phyloP scores from a whole-genome alignment of 1,139 yeast genomes.

The Candida dubliniensis region DNA sequence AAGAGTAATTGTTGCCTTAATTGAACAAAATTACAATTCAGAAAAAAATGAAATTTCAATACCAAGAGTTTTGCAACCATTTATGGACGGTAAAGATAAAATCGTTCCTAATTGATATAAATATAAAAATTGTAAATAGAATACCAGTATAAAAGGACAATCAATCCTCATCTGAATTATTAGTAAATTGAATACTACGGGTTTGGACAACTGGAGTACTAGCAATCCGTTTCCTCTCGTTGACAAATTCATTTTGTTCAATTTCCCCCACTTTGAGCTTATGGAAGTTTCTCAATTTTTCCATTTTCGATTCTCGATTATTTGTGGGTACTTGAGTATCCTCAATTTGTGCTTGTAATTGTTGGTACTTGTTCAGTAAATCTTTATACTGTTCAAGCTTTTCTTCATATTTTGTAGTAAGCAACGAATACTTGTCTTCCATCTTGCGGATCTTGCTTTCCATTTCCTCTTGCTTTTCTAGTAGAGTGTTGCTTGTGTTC shows the following conservation, averaged over 20 bases:
- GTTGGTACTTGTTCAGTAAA: slow-evolving; percentile 27
- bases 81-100: slow-evolving; percentile 58
- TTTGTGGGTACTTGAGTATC: slow-evolving; percentile 4
- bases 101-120: slow-evolving; percentile 22
- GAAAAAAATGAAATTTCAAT: slow-evolving; percentile 52
- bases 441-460: slow-evolving; percentile 12
- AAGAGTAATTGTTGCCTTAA: slow-evolving; percentile 79
- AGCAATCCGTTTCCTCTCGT: slow-evolving; percentile 26
- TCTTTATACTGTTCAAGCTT: slow-evolving; percentile 26
- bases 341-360: slow-evolving; percentile 17
- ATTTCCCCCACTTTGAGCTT: slow-evolving; percentile 24
- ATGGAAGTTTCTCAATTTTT: slow-evolving; percentile 34
- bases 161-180: slow-evolving; percentile 27
- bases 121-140: slow-evolving; percentile 6
- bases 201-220: slow-evolving; percentile 27
- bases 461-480: slow-evolving; percentile 2
- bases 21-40: slow-evolving; percentile 80
- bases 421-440: slow-evolving; percentile 22
- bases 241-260: slow-evolving; percentile 11
- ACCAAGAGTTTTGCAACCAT: slow-evolving; percentile 68
- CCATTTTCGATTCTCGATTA: slow-evolving; percentile 14
- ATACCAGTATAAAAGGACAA: background rate
- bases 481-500: background rate
- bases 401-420: slow-evolving; percentile 25
- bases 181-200: slow-evolving; percentile 11